Percentiles rank a stretch among this genome's conserved stretches.
These are phyloP conservation scores for Erodium maritimum DNA, from an alignment of 345 rosid genomes.

Conservation along the genomic window DNA sequence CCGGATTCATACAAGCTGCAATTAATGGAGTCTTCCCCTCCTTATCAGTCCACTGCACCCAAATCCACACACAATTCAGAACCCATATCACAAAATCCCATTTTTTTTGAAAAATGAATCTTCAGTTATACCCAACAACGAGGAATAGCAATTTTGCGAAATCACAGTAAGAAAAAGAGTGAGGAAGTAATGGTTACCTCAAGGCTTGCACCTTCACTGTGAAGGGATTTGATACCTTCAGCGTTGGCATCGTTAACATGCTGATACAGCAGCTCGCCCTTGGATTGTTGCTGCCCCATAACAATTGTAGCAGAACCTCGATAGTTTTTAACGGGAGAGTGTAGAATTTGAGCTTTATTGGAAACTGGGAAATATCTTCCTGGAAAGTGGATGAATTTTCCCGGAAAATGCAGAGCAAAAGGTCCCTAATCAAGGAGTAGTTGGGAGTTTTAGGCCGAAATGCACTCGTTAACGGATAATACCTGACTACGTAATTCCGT, in stretches of 20 bases:
- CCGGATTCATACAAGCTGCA: conserved; percentile 57
- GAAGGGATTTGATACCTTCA: conserved; percentile 71
- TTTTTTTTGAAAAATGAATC: neutral
- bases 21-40: conserved; percentile 95
- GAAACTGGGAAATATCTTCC: no score
- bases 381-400: no score
- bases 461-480: no score
- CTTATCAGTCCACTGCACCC: conserved; percentile 69
- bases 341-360: no score
- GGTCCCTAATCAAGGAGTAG: no score
- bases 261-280: conserved; percentile 73
- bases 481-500: no score
- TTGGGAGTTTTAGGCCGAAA: no score
- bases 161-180: neutral
- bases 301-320: no score
- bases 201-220: conserved; percentile 71
- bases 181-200: conserved; percentile 38
- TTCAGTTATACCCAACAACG: neutral
- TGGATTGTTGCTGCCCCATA: conserved; percentile 95
- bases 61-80: neutral
- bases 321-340: no score
- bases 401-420: no score
- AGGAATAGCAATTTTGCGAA: neutral
- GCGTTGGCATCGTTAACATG: conserved; percentile 63
- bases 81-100: neutral